Base-by-base conservation (phyloP, 148 eudicot genomes). In the Camellia granthamiana region DNA sequence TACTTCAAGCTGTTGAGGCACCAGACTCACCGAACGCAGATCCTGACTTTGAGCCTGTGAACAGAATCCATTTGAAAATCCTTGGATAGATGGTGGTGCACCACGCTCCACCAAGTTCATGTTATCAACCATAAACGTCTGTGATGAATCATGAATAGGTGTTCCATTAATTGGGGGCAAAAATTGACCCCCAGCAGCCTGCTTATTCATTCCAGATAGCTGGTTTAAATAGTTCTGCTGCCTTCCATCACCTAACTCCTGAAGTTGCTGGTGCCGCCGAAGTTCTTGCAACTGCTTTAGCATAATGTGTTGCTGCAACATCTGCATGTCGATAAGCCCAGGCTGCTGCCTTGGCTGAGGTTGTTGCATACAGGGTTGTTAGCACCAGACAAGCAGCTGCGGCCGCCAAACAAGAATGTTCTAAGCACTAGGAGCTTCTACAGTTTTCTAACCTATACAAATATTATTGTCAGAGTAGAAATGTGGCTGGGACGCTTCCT, bases 261-360 rank as follows among this genome's bases (percentile, higher is more conserved):
- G 90, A 77, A 87, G 77, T 76, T 90, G 92, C 76, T 88, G 88
- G 58, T 82, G 88, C 84, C 85, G 78, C 82, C 86, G 87, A 74
- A 90, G 75, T 61, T 90, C 93, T 81, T 92, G 97, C 82, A 90
- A 59, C 81, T 84, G 91, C 76, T 86, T 91, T 61, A 88, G 84
- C 85, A 90, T 87, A 19, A 82, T 74, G 19, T 89, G 91, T 51
- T 88, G 90, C 85, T 88, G 93, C 81, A 90, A 77, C 86, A 86
- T 82, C 84, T 85, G 85, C 66, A 71, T 79, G 67, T 88, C 87
- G 73, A 69, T 75, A 55, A 84, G 62, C 71, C 85, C 81, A 75
- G 76, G 78, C 66, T 81, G 87, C 74, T 87, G 85, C 72, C 83
- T 81, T 69, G 84, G 55, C 62, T 84, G 77, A 81, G 88, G 66